Conservation (phyloP, 1,139 yeast genomes). For the Nakaseomyces nivariensis region DNA sequence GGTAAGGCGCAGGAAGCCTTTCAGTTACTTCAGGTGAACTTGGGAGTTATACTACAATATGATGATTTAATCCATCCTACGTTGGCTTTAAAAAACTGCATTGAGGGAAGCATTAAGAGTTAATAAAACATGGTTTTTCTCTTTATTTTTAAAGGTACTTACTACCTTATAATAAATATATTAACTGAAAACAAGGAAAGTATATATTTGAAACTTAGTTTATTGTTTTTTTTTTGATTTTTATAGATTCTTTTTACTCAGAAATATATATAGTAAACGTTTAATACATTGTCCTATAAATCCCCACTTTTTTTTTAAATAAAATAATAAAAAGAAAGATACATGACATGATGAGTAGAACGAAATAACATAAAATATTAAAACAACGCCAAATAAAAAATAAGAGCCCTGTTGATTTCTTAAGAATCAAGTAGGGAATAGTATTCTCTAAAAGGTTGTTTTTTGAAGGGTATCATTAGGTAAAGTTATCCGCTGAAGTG, state of each 20-base stretch:
- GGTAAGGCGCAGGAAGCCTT: constrained; percentile 9
- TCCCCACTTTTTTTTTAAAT: background rate
- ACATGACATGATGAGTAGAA: background rate
- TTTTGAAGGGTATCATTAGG: background rate
- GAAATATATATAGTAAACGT: background rate
- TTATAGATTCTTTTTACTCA: background rate
- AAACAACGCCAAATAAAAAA: background rate
- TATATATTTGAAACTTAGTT: background rate
- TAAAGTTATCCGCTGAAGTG: background rate
- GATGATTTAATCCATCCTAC: background rate
- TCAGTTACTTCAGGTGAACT: background rate
- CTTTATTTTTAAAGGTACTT: background rate
- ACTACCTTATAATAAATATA: too few species aligned
- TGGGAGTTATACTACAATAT: constrained; percentile 6
- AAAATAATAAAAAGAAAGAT: background rate
- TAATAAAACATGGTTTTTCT: too few species aligned
- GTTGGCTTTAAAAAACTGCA: background rate
- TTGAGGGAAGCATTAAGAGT: background rate
- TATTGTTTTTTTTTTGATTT: background rate
- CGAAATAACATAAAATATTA: background rate
- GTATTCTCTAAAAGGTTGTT: too few species aligned
- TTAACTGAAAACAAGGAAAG: background rate
- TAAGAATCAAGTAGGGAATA: too few species aligned
- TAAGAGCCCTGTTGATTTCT: too few species aligned
- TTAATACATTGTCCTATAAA: background rate